Evolutionary conservation across 352 stramenopile genomes (phyloP), one percentile per base, ranked within the genome.

Genomic region (Blastocystis sp.): DNA sequence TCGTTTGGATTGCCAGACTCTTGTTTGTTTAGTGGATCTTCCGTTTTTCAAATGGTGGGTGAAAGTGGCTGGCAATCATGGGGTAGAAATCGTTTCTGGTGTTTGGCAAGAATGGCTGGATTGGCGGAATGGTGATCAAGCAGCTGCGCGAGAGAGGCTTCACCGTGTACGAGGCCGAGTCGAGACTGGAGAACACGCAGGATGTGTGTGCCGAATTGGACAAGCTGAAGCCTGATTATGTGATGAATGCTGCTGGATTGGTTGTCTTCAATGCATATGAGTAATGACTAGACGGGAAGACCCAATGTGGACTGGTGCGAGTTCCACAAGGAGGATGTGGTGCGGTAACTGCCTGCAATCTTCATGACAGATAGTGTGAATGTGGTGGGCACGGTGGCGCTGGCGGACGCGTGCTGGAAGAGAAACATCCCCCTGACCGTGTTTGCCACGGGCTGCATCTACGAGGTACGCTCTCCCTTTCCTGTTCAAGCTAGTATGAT

Each of bases 291-390:
- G 77, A 97, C 94, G 28, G 94, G 93, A 81, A 92, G 93, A 69
- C 93, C 93, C 52, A 97, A 97, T 90, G 94, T 97, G 79, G 94
- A 97, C 90, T 97, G 93, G 93, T 97, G 94, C 86, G 94, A 97
- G 86, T 91, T 92, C 86, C 89, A 97, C 89, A 94, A 81, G 65
- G 65, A 76, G 34, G 65, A 76, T 70, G 48, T 81, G 5, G 21
- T 81, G 11, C 19, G 48, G 48, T 81, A 81, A 7, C 7, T 34
- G 0, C 14, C 10, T 93, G 96, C 65, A 91, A 93, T 28, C 91
- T 92, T n/a, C 96, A 96, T 88, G 93, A 96, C 3, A 93, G 96
- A 70, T 93, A 93, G 59, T 34, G 28, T 34, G 28, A 34, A 34
- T 34, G 28, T 34, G 28, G 28, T 34, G 28, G 28, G 28, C 28